Percentiles rank a stretch among this genome's conserved stretches.
Evolutionary conservation across 2,329 filamentous ascomycete species (phyloP).

Genomic region (Kalmusia sp.): DNA sequence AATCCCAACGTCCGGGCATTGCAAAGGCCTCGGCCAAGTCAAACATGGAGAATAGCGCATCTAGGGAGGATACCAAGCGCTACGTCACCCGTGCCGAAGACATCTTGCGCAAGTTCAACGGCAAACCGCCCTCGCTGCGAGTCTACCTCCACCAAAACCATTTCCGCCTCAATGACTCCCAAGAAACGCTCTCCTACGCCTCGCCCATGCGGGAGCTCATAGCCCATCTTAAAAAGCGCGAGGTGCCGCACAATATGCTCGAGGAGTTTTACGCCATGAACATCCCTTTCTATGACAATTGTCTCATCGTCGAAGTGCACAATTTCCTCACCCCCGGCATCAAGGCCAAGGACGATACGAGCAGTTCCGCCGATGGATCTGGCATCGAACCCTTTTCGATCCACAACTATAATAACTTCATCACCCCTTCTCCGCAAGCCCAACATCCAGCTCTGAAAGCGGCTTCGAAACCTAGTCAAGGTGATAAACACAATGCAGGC

Average conservation of each 20-base stretch:
- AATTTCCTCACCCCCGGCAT: conserved; percentile 77
- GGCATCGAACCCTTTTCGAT: conserved; percentile 79
- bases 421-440: conserved; percentile 87
- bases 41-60: conserved; percentile 35
- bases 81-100: conserved; percentile 74
- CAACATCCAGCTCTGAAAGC: conserved; percentile 64
- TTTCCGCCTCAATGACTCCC: conserved; percentile 85
- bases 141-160: conserved; percentile 85
- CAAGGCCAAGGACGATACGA: conserved; percentile 60
- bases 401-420: conserved; percentile 88
- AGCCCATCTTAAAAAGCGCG: conserved; percentile 77
- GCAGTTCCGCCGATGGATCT: conserved; percentile 59
- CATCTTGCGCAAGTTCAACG: conserved; percentile 81
- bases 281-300: conserved; percentile 87
- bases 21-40: conserved; percentile 35
- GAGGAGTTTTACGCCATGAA: conserved; percentile 74
- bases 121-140: conserved; percentile 79
- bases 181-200: conserved; percentile 89
- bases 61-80: conserved; percentile 39
- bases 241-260: conserved; percentile 88
- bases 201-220: conserved; percentile 87
- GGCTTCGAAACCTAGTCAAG: conserved; percentile 30
- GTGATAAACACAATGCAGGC: conserved; percentile 31
- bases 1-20: conserved; percentile 50
- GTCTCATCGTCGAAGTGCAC: conserved; percentile 92